phyloP scores from a whole-genome alignment of 148 eudicot species.

The Amaranthus cruentus region DNA sequence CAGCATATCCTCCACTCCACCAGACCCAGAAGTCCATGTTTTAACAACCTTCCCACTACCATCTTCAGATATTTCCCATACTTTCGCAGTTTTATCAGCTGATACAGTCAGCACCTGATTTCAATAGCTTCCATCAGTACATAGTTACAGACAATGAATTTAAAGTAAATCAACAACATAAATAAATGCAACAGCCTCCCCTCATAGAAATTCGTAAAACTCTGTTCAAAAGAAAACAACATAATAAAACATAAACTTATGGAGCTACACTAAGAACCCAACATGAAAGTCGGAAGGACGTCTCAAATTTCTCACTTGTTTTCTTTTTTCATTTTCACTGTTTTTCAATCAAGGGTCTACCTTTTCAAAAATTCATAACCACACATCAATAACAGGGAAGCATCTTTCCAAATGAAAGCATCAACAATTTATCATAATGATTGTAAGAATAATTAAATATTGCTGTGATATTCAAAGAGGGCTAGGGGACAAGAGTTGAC shows the following conservation, averaged over 20 bases:
- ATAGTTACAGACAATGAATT: background rate
- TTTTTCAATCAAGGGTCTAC: too few species aligned
- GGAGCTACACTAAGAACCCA: too few species aligned
- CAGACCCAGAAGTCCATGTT: constrained; percentile 68
- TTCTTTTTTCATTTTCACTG: too few species aligned
- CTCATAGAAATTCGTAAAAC: background rate
- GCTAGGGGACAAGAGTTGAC: too few species aligned
- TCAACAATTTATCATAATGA: too few species aligned
- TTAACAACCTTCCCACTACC: constrained; percentile 56
- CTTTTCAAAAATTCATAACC: too few species aligned
- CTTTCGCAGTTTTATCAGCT: constrained; percentile 91
- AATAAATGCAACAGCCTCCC: background rate
- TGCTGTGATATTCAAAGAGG: too few species aligned
- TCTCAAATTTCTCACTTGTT: too few species aligned
- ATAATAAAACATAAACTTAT: background rate
- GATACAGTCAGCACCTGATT: constrained; percentile 83
- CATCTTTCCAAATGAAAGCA: too few species aligned
- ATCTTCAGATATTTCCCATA: constrained; percentile 81
- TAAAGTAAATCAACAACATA: background rate
- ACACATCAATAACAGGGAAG: too few species aligned
- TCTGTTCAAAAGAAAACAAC: background rate
- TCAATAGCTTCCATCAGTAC: background rate
- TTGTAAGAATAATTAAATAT: too few species aligned
- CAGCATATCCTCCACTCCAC: constrained; percentile 91
- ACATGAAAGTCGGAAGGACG: too few species aligned